phyloP scores from a whole-genome alignment of 305 asterid genomes.

The Solanum hybrid region DNA sequence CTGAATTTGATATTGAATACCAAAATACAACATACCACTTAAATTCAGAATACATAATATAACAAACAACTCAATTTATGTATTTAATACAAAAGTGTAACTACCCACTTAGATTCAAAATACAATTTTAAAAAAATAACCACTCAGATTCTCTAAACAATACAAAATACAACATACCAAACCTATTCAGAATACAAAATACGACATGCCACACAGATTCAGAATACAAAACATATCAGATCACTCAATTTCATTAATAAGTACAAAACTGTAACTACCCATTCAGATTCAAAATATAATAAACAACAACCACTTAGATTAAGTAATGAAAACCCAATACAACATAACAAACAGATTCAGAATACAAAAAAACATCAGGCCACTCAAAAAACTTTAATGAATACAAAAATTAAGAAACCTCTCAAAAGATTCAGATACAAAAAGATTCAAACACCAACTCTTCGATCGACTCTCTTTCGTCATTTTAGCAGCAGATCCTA shows the following conservation, averaged over 20 bases:
- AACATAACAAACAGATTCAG: background rate
- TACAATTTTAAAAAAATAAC: background rate
- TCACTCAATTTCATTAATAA: background rate
- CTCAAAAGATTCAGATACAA: background rate
- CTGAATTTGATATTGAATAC: background rate
- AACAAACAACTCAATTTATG: background rate
- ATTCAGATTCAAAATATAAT: background rate
- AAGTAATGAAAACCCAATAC: too few relatives aligned
- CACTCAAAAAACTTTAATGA: background rate
- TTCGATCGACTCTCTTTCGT: background rate
- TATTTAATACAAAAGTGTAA: background rate
- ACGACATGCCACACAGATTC: background rate
- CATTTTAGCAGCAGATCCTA: background rate
- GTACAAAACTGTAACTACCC: background rate
- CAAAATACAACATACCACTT: background rate
- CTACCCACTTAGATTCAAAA: background rate
- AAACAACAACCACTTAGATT: too few relatives aligned
- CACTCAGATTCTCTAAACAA: background rate
- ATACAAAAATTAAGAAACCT: background rate
- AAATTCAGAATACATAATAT: background rate
- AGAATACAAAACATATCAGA: background rate
- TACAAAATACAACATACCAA: background rate
- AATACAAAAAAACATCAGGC: too few relatives aligned
- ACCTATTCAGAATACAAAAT: background rate
- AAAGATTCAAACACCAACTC: background rate